Conservation (phyloP, 495 filamentous ascomycete species). For the Aspergillus homomorphus region DNA sequence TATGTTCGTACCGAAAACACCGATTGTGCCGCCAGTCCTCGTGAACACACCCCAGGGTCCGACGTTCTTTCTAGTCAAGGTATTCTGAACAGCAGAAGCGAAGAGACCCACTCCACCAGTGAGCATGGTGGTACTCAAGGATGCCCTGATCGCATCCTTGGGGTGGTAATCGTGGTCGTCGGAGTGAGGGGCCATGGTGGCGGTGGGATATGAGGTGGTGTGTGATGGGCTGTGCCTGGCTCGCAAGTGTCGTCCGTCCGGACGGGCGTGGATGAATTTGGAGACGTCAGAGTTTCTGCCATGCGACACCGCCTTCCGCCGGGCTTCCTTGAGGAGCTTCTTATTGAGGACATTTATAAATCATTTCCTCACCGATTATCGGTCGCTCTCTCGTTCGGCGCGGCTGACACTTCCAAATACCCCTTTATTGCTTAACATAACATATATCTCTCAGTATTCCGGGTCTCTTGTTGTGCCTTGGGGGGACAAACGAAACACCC, state of each 20-base stretch:
- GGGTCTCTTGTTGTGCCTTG: neutral
- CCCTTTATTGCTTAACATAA: neutral
- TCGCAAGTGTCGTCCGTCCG: constrained; percentile 23
- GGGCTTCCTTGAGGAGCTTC: constrained; percentile 15
- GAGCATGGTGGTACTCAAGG: constrained; percentile 61
- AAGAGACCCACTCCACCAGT: constrained; percentile 67
- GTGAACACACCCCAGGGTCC: constrained; percentile 75
- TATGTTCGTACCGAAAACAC: constrained; percentile 56
- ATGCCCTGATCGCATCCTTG: constrained; percentile 69
- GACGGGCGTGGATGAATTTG: constrained; percentile 25
- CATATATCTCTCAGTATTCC: neutral
- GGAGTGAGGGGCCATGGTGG: constrained; percentile 46
- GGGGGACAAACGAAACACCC: constrained; percentile 1
- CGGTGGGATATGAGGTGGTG: constrained; percentile 15
- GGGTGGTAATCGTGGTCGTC: constrained; percentile 65
- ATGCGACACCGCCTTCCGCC: constrained; percentile 24
- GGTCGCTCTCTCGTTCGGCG: constrained; percentile 2
- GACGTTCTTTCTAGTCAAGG: constrained; percentile 74
- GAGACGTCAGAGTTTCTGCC: constrained; percentile 33
- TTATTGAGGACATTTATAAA: constrained; percentile 6
- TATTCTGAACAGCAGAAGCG: constrained; percentile 78
- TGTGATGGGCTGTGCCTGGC: constrained; percentile 21
- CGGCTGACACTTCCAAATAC: neutral
- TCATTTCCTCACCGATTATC: constrained; percentile 10
- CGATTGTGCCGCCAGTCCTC: constrained; percentile 63